Conservation (phyloP, 2,329 filamentous ascomycete species). For the Grosmannia penicillata region DNA sequence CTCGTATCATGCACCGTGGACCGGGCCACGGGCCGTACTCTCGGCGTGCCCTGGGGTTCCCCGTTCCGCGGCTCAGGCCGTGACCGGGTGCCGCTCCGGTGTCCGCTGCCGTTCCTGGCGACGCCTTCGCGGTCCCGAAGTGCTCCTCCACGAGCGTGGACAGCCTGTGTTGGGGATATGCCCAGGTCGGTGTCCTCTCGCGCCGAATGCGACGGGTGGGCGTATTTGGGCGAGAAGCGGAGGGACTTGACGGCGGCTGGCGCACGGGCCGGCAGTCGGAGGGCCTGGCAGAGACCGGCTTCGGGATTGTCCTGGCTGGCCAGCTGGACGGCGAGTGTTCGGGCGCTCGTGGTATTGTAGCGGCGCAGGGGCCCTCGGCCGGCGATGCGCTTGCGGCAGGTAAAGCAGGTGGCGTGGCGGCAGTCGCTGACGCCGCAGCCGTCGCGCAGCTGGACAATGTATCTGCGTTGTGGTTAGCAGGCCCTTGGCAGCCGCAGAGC, state of each 20-base stretch:
- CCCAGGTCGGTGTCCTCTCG: slow-evolving; percentile 1
- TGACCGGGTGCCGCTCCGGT: no score
- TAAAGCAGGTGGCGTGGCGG: slow-evolving; percentile 65
- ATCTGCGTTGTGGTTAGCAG: slow-evolving; percentile 33
- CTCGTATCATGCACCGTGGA: no score
- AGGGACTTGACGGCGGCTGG: slow-evolving; percentile 32
- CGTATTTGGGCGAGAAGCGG: slow-evolving; percentile 24
- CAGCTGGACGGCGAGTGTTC: slow-evolving; percentile 65
- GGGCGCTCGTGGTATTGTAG: slow-evolving; percentile 69
- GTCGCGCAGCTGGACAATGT: slow-evolving; percentile 65
- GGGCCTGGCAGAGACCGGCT: slow-evolving; percentile 46
- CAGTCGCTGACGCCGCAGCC: slow-evolving; percentile 61
- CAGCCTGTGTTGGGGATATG: neutral
- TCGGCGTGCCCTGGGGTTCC: no score
- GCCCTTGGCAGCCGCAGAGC: neutral
- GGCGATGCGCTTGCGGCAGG: slow-evolving; percentile 53
- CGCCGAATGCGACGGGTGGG: slow-evolving; percentile 8
- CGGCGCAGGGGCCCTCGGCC: slow-evolving; percentile 56
- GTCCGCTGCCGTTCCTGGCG: no score
- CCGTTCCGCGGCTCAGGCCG: no score
- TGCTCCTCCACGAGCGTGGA: neutral
- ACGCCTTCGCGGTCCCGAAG: no score
- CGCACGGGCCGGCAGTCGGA: slow-evolving; percentile 26
- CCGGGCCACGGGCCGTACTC: no score
- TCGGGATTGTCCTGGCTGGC: slow-evolving; percentile 69